These are phyloP conservation scores for Saitozyma podzolica DNA, from an alignment of 768 basidiomycete species.

Conservation along the genomic window DNA sequence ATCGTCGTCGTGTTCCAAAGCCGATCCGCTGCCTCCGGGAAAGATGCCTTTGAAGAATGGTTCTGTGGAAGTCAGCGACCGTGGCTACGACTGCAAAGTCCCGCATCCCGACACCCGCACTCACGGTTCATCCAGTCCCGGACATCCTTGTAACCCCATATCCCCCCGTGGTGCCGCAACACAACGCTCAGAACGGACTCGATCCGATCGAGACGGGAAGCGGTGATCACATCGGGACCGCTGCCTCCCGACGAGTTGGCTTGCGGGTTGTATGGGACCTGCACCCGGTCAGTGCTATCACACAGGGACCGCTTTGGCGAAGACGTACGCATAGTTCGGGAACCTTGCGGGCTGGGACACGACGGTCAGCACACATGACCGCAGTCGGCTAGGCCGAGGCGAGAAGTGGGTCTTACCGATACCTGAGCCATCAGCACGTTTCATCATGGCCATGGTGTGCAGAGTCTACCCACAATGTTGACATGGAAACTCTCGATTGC, in stretches of 20 bases:
- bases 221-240: constrained; percentile 34
- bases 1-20: background rate
- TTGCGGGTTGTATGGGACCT: constrained; percentile 49
- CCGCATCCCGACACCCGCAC: background rate
- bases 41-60: constrained; percentile 19
- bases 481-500: constrained; percentile 51
- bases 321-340: constrained; percentile 49
- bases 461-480: constrained; percentile 52
- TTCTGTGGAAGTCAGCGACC: constrained; percentile 4
- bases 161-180: constrained; percentile 32
- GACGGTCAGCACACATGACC: background rate
- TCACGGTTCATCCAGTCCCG: constrained; percentile 38
- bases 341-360: constrained; percentile 36
- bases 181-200: constrained; percentile 35
- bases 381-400: background rate
- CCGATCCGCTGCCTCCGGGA: constrained; percentile 4
- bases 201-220: constrained; percentile 29
- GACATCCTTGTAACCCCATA: constrained; percentile 36
- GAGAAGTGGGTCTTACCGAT: constrained; percentile 16
- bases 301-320: background rate
- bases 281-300: background rate
- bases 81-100: background rate
- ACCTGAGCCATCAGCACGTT: constrained; percentile 25
- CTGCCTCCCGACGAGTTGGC: constrained; percentile 5
- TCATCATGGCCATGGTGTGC: constrained; percentile 4